Evolutionary conservation across 495 filamentous ascomycete genomes (phyloP).

Genomic region (Talaromyces wortmannii): DNA sequence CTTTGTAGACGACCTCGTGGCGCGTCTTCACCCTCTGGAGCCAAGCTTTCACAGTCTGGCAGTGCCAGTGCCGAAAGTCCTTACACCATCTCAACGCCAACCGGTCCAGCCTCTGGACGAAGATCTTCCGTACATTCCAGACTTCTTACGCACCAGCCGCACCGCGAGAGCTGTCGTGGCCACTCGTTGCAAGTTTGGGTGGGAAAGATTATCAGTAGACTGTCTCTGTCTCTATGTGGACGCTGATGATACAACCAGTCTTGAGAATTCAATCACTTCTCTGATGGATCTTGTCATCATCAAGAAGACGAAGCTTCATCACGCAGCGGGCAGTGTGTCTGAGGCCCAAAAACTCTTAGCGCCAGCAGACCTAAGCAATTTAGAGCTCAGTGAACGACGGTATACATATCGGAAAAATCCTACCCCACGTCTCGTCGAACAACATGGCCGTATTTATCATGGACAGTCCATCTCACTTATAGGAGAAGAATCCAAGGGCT

Average conservation of each 20-base stretch:
- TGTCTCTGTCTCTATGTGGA: conserved; percentile 6
- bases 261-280: not conserved
- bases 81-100: not conserved
- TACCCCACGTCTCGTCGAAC: not conserved
- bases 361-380: not conserved
- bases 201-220: not conserved
- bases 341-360: not conserved
- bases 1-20: not conserved
- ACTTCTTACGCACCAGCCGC: not conserved
- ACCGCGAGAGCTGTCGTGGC: not conserved
- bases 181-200: conserved; percentile 5
- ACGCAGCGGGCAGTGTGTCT: not conserved
- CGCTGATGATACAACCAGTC: not conserved
- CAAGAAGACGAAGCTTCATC: not conserved
- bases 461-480: conserved; percentile 6
- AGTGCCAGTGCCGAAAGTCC: not conserved
- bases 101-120: conserved; percentile 1
- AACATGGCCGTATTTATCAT: not conserved
- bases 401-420: not conserved
- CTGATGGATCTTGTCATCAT: not conserved
- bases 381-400: not conserved
- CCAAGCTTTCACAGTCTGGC: not conserved
- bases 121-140: not conserved
- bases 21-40: not conserved
- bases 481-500: conserved; percentile 5